Conservation (phyloP, 352 stramenopile genomes). For the Phytophthora brassicae region DNA sequence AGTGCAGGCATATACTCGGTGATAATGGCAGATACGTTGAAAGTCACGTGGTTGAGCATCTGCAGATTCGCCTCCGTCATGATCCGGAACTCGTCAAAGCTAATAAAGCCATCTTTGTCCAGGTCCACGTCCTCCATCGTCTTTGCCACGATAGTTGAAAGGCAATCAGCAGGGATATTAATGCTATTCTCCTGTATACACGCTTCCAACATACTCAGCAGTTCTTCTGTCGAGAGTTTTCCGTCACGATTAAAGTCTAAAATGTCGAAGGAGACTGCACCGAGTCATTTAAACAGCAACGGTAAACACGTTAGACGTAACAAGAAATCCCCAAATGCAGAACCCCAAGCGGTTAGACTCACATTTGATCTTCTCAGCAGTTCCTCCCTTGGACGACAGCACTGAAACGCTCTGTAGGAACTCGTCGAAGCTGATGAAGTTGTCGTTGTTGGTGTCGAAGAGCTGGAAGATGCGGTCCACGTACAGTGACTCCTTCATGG, state of each 20-base stretch:
- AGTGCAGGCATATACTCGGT: conserved; percentile 75
- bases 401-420: conserved; percentile 76
- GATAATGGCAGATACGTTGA: conserved; percentile 79
- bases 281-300: conserved; percentile 7
- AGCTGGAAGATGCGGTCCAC: conserved; percentile 83
- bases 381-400: conserved; percentile 67
- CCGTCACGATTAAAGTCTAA: conserved; percentile 74
- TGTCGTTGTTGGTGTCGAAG: conserved; percentile 78
- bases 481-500: conserved; percentile 80
- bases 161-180: conserved; percentile 65
- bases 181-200: conserved; percentile 79
- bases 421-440: conserved; percentile 80
- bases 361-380: conserved; percentile 77
- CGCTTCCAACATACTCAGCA: conserved; percentile 70
- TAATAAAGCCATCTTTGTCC: conserved; percentile 73
- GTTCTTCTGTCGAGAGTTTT: conserved; percentile 69
- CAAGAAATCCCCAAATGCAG: background rate
- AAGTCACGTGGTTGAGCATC: conserved; percentile 82
- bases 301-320: background rate
- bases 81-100: conserved; percentile 70
- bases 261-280: conserved; percentile 75
- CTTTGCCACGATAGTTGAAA: conserved; percentile 68
- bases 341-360: conserved; percentile 8
- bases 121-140: conserved; percentile 71
- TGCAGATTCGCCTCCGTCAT: conserved; percentile 64